Evolutionary conservation across 2,329 filamentous ascomycete genomes (phyloP).

Genomic region (Sclerotinia sclerotiorum): DNA sequence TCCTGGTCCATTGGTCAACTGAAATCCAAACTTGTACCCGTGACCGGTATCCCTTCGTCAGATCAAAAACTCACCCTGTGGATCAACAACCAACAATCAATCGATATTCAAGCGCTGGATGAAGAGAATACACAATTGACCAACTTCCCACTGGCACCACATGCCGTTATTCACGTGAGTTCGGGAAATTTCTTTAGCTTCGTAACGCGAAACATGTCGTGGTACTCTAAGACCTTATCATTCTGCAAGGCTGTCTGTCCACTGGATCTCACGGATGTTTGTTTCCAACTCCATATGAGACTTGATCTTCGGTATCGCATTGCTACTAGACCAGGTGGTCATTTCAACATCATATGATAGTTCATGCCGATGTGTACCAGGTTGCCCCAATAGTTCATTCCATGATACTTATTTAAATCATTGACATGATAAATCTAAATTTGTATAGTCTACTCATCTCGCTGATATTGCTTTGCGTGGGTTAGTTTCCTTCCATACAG

Average conservation of each 20-base stretch:
- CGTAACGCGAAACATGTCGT: conserved; percentile 25
- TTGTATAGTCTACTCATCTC: not conserved
- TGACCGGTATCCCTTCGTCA: conserved; percentile 85
- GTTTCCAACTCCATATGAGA: conserved; percentile 5
- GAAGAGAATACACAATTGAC: conserved; percentile 69
- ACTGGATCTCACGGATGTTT: conserved; percentile 6
- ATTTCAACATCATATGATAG: conserved; percentile 13
- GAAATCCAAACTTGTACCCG: conserved; percentile 83
- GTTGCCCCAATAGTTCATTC: conserved; percentile 22
- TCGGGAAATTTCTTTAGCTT: conserved; percentile 9
- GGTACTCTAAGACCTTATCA: conserved; percentile 23
- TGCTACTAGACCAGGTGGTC: not conserved
- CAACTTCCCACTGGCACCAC: conserved; percentile 66
- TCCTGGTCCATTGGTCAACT: conserved; percentile 86
- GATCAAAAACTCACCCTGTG: conserved; percentile 75
- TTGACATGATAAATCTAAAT: conserved; percentile 9
- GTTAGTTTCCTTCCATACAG: conserved; percentile 14
- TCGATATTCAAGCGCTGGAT: conserved; percentile 66
- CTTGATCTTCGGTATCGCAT: conserved; percentile 20
- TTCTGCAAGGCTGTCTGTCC: conserved; percentile 22
- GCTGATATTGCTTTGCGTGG: conserved; percentile 3
- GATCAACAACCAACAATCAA: conserved; percentile 57
- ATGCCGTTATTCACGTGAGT: conserved; percentile 80
- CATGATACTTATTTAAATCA: conserved; percentile 11
- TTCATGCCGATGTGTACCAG: conserved; percentile 17